These are phyloP conservation scores for Xylaria sp. DNA, from an alignment of 2,329 filamentous ascomycete species.

Conservation along the genomic window DNA sequence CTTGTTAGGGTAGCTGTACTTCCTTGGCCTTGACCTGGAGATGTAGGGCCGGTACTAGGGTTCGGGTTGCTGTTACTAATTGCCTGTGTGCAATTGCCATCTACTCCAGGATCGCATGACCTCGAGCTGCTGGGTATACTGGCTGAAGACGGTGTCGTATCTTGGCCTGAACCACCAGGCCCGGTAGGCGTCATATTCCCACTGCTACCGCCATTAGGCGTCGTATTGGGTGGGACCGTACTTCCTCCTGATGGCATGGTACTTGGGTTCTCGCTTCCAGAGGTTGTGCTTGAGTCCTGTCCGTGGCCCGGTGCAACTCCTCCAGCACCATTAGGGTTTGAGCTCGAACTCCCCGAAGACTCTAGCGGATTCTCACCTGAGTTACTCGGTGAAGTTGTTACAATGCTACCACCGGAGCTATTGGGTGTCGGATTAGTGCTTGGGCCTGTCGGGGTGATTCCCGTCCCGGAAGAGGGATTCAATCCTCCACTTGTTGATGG, in stretches of 20 bases:
- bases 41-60: constrained; percentile 22
- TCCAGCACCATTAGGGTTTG: constrained; percentile 32
- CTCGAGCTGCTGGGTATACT: constrained; percentile 20
- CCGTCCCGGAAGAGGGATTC: not conserved
- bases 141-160: constrained; percentile 17
- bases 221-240: constrained; percentile 10
- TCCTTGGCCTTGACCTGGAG: constrained; percentile 34
- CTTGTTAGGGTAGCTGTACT: constrained; percentile 25
- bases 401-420: constrained; percentile 10
- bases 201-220: not conserved
- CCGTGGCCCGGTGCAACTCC: constrained; percentile 35
- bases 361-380: constrained; percentile 19
- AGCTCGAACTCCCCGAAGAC: constrained; percentile 21
- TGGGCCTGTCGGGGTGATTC: constrained; percentile 13
- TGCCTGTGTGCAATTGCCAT: constrained; percentile 26
- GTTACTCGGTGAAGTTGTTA: constrained; percentile 12
- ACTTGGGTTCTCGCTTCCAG: constrained; percentile 26
- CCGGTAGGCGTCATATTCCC: constrained; percentile 12
- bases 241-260: constrained; percentile 12
- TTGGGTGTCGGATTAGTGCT: constrained; percentile 17
- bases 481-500: constrained; percentile 16
- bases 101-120: constrained; percentile 32
- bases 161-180: constrained; percentile 18
- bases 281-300: constrained; percentile 24
- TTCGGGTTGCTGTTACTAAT: constrained; percentile 15